Evolutionary conservation across 2,329 filamentous ascomycete species (phyloP).

Genomic region (Alternaria rosae): DNA sequence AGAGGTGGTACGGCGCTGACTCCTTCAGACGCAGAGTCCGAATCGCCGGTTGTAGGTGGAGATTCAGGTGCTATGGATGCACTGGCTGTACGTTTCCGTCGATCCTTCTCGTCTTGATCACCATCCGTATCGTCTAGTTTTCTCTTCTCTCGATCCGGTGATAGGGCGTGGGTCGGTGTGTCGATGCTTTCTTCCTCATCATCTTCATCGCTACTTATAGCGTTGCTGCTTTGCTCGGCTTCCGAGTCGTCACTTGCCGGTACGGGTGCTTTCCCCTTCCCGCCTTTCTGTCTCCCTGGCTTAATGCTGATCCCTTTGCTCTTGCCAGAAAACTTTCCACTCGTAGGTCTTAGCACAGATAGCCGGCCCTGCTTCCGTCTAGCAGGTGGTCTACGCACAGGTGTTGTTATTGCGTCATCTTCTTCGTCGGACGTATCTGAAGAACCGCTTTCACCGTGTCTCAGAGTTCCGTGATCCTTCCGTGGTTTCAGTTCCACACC

Average conservation of each 20-base stretch:
- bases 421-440: constrained; percentile 35
- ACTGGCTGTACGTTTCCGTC: constrained; percentile 41
- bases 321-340: constrained; percentile 47
- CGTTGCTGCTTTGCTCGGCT: constrained; percentile 18
- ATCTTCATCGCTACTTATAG: constrained; percentile 27
- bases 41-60: constrained; percentile 23
- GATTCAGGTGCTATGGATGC: constrained; percentile 29
- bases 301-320: constrained; percentile 28
- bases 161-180: constrained; percentile 39
- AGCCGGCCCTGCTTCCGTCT: constrained; percentile 38
- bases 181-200: constrained; percentile 39
- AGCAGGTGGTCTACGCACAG: constrained; percentile 26
- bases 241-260: constrained; percentile 23
- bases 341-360: constrained; percentile 48
- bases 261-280: constrained; percentile 35
- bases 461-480: constrained; percentile 36
- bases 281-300: constrained; percentile 23
- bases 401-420: constrained; percentile 27
- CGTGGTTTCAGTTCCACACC: constrained; percentile 39
- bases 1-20: constrained; percentile 22
- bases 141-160: constrained; percentile 37
- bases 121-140: constrained; percentile 29
- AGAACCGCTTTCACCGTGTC: constrained; percentile 31
- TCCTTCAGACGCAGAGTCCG: constrained; percentile 25
- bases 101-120: constrained; percentile 23